Percentiles rank a stretch among this genome's conserved stretches.
Conservation (phyloP, 257 asterid genomes). For the Osmanthus fragrans region DNA sequence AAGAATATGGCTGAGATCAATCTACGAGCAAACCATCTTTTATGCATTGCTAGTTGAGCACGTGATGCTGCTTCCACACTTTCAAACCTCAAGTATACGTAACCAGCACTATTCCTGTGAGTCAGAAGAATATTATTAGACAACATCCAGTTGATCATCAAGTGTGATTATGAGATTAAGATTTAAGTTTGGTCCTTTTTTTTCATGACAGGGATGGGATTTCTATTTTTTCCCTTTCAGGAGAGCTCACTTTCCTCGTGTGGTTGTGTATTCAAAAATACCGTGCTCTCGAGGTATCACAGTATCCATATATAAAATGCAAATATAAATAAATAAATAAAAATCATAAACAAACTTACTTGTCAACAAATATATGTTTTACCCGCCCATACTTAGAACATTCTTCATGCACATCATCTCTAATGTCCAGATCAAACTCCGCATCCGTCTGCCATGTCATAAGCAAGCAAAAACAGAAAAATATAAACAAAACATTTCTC, state of each 20-base stretch:
- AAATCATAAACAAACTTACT: conserved; percentile 44
- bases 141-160: not conserved
- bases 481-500: not conserved
- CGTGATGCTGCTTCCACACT: conserved; percentile 74
- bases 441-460: conserved; percentile 65
- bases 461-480: not conserved
- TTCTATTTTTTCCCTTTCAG: not conserved
- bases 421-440: conserved; percentile 89
- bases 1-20: conserved; percentile 89
- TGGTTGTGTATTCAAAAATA: not conserved
- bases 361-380: conserved; percentile 86
- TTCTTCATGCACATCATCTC: conserved; percentile 88
- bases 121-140: conserved; percentile 16
- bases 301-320: not conserved
- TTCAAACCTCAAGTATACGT: conserved; percentile 86
- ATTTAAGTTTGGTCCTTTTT: not conserved
- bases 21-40: conserved; percentile 98
- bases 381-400: conserved; percentile 91
- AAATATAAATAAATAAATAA: not conserved
- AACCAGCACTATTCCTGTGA: conserved; percentile 87
- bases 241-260: not conserved
- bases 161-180: not conserved
- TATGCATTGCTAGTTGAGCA: conserved; percentile 97
- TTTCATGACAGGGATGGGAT: not conserved
- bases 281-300: not conserved